Conservation (phyloP, 805 yeast genomes). For the Tetrapisispora iriomotensis region DNA sequence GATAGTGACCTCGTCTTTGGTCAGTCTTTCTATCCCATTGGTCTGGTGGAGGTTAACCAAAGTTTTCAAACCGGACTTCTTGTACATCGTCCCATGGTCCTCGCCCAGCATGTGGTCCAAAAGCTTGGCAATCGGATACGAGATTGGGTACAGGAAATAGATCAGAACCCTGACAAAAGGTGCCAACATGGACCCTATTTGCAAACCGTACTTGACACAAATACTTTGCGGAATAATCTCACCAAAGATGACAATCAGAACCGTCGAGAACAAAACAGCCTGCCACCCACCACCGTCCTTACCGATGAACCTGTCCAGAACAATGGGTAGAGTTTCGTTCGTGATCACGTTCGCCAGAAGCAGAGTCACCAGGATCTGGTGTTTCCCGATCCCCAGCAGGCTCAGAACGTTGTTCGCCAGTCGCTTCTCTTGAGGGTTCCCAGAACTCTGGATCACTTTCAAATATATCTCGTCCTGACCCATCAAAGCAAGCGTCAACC, state of each 20-base stretch:
- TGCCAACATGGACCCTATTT: conserved; percentile 81
- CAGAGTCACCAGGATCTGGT: conserved; percentile 90
- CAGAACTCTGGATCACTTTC: conserved; percentile 83
- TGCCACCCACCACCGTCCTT: conserved; percentile 71
- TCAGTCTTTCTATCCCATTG: conserved; percentile 89
- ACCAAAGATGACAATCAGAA: conserved; percentile 86
- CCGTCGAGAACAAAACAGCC: conserved; percentile 90
- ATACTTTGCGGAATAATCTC: conserved; percentile 93
- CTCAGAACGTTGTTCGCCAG: conserved; percentile 63
- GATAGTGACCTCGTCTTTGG: conserved; percentile 92
- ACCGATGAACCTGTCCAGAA: conserved; percentile 83
- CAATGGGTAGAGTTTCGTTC: conserved; percentile 89
- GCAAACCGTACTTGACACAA: conserved; percentile 86
- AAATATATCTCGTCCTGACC: conserved; percentile 95
- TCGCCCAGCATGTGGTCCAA: conserved; percentile 82
- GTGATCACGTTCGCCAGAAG: conserved; percentile 82
- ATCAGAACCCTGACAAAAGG: conserved; percentile 79
- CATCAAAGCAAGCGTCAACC: conserved; percentile 90
- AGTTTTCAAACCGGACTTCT: conserved; percentile 86
- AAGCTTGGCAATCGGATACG: conserved; percentile 78
- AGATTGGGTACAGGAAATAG: conserved; percentile 86
- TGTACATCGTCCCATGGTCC: conserved; percentile 92
- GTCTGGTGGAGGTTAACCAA: conserved; percentile 86
- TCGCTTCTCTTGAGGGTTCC: conserved; percentile 57
- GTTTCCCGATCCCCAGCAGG: conserved; percentile 76